Percentiles rank a stretch among this genome's conserved stretches.
Evolutionary conservation across 2,329 filamentous ascomycete genomes (phyloP).

Genomic region (Sporothrix phasma): DNA sequence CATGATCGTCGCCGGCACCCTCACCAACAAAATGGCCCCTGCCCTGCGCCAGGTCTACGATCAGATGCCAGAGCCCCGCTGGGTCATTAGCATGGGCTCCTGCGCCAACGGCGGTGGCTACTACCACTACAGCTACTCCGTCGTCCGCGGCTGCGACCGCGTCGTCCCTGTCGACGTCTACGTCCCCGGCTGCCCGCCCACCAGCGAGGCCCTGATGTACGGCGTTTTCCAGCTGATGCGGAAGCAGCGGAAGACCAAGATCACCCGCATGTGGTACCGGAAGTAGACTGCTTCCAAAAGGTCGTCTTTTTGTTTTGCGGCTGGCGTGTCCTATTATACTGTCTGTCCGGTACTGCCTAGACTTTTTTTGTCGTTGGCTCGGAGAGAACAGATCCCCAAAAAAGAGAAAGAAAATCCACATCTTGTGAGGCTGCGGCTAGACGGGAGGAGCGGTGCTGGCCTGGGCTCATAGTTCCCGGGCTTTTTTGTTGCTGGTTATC

Average conservation of each 20-base stretch:
- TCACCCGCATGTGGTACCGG: conserved; percentile 41
- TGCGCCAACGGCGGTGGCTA: conserved; percentile 65
- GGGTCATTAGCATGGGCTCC: conserved; percentile 64
- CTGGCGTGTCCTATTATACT: no score
- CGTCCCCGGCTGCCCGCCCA: conserved; percentile 52
- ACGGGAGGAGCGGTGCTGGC: not conserved
- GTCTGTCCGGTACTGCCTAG: no score
- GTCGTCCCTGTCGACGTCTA: conserved; percentile 60
- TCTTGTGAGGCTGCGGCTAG: not conserved
- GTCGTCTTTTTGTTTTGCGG: no score
- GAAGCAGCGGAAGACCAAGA: conserved; percentile 50
- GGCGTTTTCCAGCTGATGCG: conserved; percentile 59
- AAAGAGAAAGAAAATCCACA: not conserved
- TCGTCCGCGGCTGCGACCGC: conserved; percentile 54
- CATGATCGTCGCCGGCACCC: conserved; percentile 87
- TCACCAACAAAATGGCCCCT: conserved; percentile 95
- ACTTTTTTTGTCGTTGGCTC: not conserved
- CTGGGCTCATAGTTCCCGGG: not conserved
- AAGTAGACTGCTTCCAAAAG: conserved; percentile 28
- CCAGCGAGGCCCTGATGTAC: conserved; percentile 39
- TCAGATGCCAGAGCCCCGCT: conserved; percentile 87
- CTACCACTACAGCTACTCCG: conserved; percentile 63
- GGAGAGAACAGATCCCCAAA: not conserved
- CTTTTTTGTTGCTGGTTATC: not conserved
- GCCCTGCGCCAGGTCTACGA: conserved; percentile 86